Evolutionary conservation across 83 land plant genomes (phyloP), one percentile per base, ranked within the genome.

Genomic region (Isoetes engelmannii): DNA sequence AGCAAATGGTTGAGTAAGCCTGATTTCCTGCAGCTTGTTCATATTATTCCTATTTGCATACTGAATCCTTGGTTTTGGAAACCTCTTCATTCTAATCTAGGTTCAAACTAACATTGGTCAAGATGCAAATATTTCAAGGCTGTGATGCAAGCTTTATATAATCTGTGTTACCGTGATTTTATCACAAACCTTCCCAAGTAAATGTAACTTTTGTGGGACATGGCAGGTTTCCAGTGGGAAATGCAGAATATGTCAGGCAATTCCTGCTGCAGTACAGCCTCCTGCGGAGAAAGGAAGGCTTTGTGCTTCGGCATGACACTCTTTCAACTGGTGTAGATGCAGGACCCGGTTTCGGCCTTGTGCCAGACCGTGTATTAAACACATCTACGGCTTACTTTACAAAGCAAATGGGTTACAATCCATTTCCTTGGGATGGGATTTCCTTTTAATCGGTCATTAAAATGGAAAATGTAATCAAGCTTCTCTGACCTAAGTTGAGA

Each of bases 181-280:
- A 12, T 15, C 15, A 15, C 55, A 51, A 51, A 51, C 15, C 15
- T 15, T 12, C 55, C 15, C 15, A 15, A 28, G 37, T 28, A 28
- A 28, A 28, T 65, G 67, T 10, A 20, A 4, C 45, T 65, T 20
- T 70, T 21, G 15, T 66, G 41, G 15, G 58, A 6, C 43, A 44
- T 75, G 58, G 61, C 75, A 82, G 84, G 63, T 82, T 82, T 79
- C 79, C 84, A 74, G 82, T 82, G 42, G 84, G 79, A 70, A 82
- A 74, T 44, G 79, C 79, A 21, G 84, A 82, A 47, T 82, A 82
- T 74, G 84, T 82, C 63, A 82, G 76, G 68, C 84, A 79, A 63
- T 82, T 82, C 47, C 45, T 82, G 17, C 56, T 82, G 43, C 84
- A 82, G 49, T 82, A 82, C 57, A 82, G 79, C 51, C 67, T 82